Evolutionary conservation across 1,139 yeast species (phyloP), one percentile per base, ranked within the genome.

Genomic region (Geotrichum aggregatum): DNA sequence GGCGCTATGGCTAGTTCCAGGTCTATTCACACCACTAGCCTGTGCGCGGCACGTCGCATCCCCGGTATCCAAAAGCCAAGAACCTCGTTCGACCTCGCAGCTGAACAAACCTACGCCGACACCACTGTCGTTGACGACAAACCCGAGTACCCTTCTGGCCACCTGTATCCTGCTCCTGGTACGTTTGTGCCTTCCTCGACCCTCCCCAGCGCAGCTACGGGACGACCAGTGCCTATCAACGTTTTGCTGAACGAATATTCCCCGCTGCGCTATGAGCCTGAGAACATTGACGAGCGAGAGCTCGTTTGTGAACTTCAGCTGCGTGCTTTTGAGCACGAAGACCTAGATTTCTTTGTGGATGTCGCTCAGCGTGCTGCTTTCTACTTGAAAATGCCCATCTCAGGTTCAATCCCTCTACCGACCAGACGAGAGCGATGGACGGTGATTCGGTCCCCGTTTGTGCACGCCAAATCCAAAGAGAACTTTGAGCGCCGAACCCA

Each of bases 381-480:
- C 67, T 94, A 86, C 69, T 72, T 92, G 62, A 92, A 95, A 10
- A 82, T 92, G 59, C 96, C 98, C 16, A 79, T 84, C 47, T 75
- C 77, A 33, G 88, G 88, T 0, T 83, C 85, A 11, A 74, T 75
- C 41, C 88, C 88, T 16, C 68, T 83, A 56, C 84, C 86, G 33
- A 76, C 81, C 21, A 84, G 82, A 66, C 80, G 87, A 46, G 94
- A 91, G 70, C 80, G 89, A 61, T 92, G 96, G 87, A 92, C 98
- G 0, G 96, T 92, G 52, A 88, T 86, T 62, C 80, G 85, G 67
- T 84, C 96, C 3, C 98, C 98, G 1, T 92, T 92, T 68, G 96
- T 87, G 33, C 95, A 87, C 66, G 95, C 98, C 51, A 91, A 91
- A 68, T 79, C 95, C 8, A 92, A 92, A 72, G 96, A 92, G 72